Evolutionary conservation across 768 basidiomycete species (phyloP).

Genomic region (Termitomyces sp.): DNA sequence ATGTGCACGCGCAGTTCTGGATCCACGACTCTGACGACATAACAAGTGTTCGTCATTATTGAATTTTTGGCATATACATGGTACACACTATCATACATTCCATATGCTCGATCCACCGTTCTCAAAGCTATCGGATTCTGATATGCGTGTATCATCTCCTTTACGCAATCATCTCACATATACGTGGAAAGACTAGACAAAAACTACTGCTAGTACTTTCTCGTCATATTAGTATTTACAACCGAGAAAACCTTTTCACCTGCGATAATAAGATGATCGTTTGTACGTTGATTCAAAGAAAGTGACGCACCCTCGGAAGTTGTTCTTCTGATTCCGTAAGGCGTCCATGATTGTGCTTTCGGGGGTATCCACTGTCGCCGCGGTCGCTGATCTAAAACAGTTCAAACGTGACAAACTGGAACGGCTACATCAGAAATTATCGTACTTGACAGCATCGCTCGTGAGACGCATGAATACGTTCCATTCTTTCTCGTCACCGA

Average conservation of each 20-base stretch:
- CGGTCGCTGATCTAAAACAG: conserved; percentile 40
- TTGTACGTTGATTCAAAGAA: neutral
- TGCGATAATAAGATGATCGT: neutral
- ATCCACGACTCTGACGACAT: conserved; percentile 6
- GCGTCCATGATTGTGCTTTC: conserved; percentile 63
- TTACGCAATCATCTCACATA: neutral
- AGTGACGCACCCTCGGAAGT: conserved; percentile 53
- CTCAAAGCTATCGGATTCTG: conserved; percentile 55
- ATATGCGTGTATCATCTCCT: conserved; percentile 9
- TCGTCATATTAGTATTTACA: neutral
- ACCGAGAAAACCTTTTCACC: conserved; percentile 4
- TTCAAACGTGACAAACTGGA: neutral
- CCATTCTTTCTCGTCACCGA: conserved; percentile 91
- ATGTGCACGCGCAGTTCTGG: conserved; percentile 18
- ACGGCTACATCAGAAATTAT: conserved; percentile 3
- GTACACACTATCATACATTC: conserved; percentile 87
- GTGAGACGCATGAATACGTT: conserved; percentile 90
- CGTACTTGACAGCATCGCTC: conserved; percentile 58
- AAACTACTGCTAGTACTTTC: neutral
- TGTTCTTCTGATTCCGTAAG: conserved; percentile 82
- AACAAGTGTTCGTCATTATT: conserved; percentile 79
- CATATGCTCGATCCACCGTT: conserved; percentile 78
- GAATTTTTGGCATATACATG: conserved; percentile 90
- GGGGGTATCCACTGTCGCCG: conserved; percentile 33
- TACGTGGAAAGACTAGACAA: neutral